Conservation (phyloP, 495 filamentous ascomycete species). For the Massariosphaeria phaeospora region DNA sequence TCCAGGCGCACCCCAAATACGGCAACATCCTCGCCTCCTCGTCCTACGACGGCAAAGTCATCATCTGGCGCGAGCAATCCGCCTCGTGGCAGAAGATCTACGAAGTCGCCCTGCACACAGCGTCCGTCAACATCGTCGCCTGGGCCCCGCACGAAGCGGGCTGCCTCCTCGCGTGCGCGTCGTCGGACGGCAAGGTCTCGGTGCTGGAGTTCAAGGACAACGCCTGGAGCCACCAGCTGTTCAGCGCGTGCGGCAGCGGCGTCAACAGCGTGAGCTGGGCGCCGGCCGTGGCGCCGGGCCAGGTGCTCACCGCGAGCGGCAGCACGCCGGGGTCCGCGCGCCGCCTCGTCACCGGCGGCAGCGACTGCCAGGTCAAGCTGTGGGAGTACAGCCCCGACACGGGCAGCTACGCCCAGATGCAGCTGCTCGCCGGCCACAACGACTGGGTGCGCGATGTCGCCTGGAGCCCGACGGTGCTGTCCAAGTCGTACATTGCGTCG, state of each 20-base stretch:
- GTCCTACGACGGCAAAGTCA: constrained; percentile 92
- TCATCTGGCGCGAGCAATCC: constrained; percentile 92
- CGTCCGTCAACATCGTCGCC: constrained; percentile 89
- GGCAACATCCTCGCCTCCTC: constrained; percentile 94
- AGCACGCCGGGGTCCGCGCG: constrained; percentile 54
- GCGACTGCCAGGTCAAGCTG: constrained; percentile 86
- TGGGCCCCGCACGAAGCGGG: constrained; percentile 97
- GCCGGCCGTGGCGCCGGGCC: constrained; percentile 72
- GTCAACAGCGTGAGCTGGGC: constrained; percentile 97
- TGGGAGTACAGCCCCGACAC: constrained; percentile 61
- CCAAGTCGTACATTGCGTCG: constrained; percentile 91
- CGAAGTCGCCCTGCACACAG: constrained; percentile 85
- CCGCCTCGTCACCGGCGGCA: constrained; percentile 88
- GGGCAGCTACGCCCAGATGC: constrained; percentile 50
- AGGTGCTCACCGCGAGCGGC: constrained; percentile 67
- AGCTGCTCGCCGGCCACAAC: constrained; percentile 67
- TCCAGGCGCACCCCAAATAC: constrained; percentile 88
- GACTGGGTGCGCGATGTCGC: constrained; percentile 99
- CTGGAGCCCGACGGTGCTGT: constrained; percentile 88
- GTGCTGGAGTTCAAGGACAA: constrained; percentile 97
- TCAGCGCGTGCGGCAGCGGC: constrained; percentile 85
- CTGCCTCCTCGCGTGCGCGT: constrained; percentile 90
- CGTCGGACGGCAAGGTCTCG: constrained; percentile 83
- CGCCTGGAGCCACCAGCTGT: constrained; percentile 74
- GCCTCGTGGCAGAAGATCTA: constrained; percentile 65